Percentiles rank a stretch among this genome's conserved stretches.
Evolutionary conservation across 1,139 yeast species (phyloP).

Genomic region (Magnusiomyces tetraspermus): DNA sequence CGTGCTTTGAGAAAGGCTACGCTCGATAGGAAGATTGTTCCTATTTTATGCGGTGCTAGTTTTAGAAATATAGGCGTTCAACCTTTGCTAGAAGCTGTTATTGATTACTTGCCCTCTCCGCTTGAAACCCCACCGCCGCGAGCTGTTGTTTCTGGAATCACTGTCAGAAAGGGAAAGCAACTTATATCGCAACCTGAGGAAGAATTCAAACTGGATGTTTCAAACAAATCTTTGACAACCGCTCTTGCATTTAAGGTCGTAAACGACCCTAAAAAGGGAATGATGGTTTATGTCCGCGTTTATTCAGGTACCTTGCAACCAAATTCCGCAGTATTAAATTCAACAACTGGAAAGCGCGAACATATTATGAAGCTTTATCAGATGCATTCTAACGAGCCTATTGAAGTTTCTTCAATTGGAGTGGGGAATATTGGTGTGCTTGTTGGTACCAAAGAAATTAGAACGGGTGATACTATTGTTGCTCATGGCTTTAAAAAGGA

Average conservation of each 20-base stretch:
- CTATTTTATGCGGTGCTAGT: slow-evolving; percentile 89
- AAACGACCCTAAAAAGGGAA: slow-evolving; percentile 70
- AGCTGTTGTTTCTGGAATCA: slow-evolving; percentile 21
- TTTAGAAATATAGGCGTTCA: slow-evolving; percentile 91
- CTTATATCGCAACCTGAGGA: slow-evolving; percentile 31
- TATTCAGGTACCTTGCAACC: slow-evolving; percentile 68
- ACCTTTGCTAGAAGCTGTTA: slow-evolving; percentile 78
- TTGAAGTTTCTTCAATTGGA: slow-evolving; percentile 51
- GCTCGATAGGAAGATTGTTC: slow-evolving; percentile 48
- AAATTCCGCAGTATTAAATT: slow-evolving; percentile 54
- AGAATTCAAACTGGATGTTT: slow-evolving; percentile 46
- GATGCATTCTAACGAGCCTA: slow-evolving; percentile 85
- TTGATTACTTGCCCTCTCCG: slow-evolving; percentile 76
- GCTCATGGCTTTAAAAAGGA: slow-evolving; percentile 45
- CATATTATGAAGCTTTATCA: slow-evolving; percentile 58
- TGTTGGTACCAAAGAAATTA: slow-evolving; percentile 61
- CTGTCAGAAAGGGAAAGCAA: slow-evolving; percentile 17
- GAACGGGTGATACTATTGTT: slow-evolving; percentile 85
- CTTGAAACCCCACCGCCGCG: slow-evolving; percentile 52
- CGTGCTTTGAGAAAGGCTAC: slow-evolving; percentile 58
- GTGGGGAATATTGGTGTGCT: slow-evolving; percentile 91
- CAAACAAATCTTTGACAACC: slow-evolving; percentile 51
- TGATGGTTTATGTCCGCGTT: slow-evolving; percentile 77
- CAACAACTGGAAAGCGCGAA: slow-evolving; percentile 59
- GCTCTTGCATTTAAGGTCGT: slow-evolving; percentile 88